Evolutionary conservation across 2,329 filamentous ascomycete species (phyloP).

Genomic region (Penicillium vulpinum): DNA sequence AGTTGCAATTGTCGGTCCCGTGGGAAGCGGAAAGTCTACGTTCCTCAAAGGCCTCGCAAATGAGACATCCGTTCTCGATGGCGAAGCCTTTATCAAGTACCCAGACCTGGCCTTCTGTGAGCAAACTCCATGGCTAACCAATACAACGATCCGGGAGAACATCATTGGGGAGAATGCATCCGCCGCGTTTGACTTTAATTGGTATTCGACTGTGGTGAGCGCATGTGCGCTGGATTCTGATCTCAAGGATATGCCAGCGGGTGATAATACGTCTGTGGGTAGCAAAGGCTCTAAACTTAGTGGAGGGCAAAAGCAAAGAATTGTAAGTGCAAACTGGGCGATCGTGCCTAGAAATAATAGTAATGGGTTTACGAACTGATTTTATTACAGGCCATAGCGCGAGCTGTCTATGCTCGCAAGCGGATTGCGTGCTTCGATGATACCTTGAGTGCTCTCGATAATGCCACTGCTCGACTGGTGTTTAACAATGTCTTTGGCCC

Average conservation of each 20-base stretch:
- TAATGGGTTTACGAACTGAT: background rate
- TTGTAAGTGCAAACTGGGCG: conserved; percentile 20
- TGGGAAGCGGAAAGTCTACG: conserved; percentile 52
- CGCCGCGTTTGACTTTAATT: conserved; percentile 14
- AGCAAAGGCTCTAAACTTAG: conserved; percentile 47
- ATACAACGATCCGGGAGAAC: conserved; percentile 31
- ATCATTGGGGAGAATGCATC: conserved; percentile 24
- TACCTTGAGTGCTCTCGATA: conserved; percentile 44
- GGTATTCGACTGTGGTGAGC: conserved; percentile 16
- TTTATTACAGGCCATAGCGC: conserved; percentile 35
- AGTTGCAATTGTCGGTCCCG: conserved; percentile 45
- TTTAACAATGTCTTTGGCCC: conserved; percentile 42
- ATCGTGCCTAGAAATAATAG: background rate
- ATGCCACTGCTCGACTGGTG: conserved; percentile 39
- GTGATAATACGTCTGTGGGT: conserved; percentile 41
- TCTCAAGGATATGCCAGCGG: conserved; percentile 27
- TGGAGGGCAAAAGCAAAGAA: conserved; percentile 49
- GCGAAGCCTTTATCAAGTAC: conserved; percentile 14
- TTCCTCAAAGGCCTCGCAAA: conserved; percentile 38
- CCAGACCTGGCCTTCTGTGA: conserved; percentile 29
- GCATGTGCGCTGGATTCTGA: conserved; percentile 31
- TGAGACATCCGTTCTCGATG: conserved; percentile 25
- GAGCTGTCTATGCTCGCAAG: conserved; percentile 45
- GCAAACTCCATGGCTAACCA: conserved; percentile 29
- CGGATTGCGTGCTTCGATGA: conserved; percentile 47